Evolutionary conservation across 2,329 filamentous ascomycete genomes (phyloP), one percentile per base, ranked within the genome.

Genomic region (Verticillium nubilum): DNA sequence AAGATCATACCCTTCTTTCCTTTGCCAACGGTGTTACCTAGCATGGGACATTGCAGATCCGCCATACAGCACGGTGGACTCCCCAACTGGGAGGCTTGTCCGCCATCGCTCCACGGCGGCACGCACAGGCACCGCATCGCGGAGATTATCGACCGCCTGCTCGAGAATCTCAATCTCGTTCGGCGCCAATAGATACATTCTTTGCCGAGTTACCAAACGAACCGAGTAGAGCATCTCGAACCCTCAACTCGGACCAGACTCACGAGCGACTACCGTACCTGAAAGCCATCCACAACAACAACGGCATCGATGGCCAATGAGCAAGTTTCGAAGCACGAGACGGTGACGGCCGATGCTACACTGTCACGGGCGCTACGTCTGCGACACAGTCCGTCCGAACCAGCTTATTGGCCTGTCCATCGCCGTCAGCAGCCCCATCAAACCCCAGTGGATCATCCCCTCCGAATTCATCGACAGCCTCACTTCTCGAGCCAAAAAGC

Each of bases 391-490:
- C 31, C 57, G 61, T 54, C 54, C 59, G 55, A 59, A 56, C 58
- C 60, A 59, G 57, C 62, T 60, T 56, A 62, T 63, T 66, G 64
- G 60, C 42, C 42, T 47, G 35, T 4, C 42, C 42, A 23, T 23
- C 37, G 13, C 42, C 10, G 42, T 47, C 42, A 47, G 42, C 42
- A 47, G 42, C 42, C 42, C 19, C 42, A 47, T n/a, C 17, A n/a
- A 17, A 33, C 59, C 28, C 55, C 56, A 59, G 62, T 64, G 60
- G 60, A 63, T 59, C 61, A 42, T 57, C 59, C 58, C 58, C 56
- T 60, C 50, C 60, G 37, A 50, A 54, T 63, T 23, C 57, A 61
- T 62, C 60, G 67, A 67, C 69, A 72, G 70, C 70, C 70, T 72
- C 70, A 72, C 68, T 72, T 70, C 65, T 71, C 63, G 60, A 47